These are phyloP conservation scores for Acanthamoeba triangularis DNA, from an alignment of 208 protist genomes.

Conservation along the genomic window DNA sequence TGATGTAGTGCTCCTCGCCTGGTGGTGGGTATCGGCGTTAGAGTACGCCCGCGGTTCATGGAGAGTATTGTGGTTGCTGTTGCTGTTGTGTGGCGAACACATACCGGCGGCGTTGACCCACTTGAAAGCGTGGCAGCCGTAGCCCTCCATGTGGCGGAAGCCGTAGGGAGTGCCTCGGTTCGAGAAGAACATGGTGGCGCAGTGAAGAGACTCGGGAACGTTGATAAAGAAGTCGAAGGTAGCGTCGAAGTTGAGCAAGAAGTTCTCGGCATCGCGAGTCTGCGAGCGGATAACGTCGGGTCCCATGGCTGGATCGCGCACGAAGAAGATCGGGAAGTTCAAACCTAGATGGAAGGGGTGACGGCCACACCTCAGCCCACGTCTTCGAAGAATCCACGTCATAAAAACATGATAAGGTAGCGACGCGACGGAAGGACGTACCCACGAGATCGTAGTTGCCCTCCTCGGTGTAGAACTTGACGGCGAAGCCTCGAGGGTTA, in stretches of 20 bases:
- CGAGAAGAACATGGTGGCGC: slow-evolving; percentile 90
- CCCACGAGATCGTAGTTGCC: slow-evolving; percentile 93
- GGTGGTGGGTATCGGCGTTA: no score
- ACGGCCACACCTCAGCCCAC: no score
- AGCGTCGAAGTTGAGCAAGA: slow-evolving; percentile 84
- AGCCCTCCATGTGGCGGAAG: slow-evolving; percentile 91
- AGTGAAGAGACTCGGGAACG: slow-evolving; percentile 90
- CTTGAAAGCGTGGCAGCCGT: slow-evolving; percentile 90
- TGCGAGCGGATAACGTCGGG: slow-evolving; percentile 93
- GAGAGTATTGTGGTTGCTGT: neutral
- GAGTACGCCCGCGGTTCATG: no score
- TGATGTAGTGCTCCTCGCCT: slow-evolving; percentile 88
- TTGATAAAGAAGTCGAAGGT: slow-evolving; percentile 91
- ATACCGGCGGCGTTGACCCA: slow-evolving; percentile 89
- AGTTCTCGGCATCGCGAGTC: slow-evolving; percentile 91
- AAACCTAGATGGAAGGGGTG: slow-evolving; percentile 70
- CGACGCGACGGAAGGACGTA: no score
- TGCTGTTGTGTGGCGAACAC: neutral
- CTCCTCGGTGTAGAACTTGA: slow-evolving; percentile 94
- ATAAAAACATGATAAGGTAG: no score
- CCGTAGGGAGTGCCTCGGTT: slow-evolving; percentile 88
- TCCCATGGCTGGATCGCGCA: slow-evolving; percentile 85
- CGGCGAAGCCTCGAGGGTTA: slow-evolving; percentile 91
- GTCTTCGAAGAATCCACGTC: no score
- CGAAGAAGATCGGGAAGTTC: slow-evolving; percentile 93